Percentiles rank a stretch among this genome's conserved stretches.
Conservation (phyloP, 2,329 filamentous ascomycete species). For the Ceratocystis cubensis region DNA sequence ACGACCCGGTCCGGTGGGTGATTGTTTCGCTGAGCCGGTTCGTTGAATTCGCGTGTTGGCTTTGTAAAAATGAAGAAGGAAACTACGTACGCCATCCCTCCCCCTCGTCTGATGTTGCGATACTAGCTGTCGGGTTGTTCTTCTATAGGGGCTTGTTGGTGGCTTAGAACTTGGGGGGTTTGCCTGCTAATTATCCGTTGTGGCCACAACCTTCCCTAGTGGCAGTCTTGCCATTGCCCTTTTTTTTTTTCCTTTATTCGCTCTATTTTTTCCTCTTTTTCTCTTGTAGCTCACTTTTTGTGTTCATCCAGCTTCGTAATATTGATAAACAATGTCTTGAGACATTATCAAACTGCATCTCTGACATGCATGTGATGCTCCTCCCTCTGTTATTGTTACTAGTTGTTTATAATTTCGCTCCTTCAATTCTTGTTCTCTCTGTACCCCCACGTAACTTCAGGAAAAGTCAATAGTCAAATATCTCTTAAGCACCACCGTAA, state of each 20-base stretch:
- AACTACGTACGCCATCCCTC: background rate
- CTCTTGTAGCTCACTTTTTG: background rate
- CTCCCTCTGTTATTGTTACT: background rate
- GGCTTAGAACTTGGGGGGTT: background rate
- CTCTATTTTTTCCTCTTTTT: background rate
- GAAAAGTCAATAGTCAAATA: background rate
- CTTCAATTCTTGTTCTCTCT: background rate
- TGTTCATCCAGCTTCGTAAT: background rate
- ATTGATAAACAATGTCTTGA: background rate
- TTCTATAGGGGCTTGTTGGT: background rate
- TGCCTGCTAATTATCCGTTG: no score
- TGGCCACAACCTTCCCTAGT: background rate
- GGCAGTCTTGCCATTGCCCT: background rate
- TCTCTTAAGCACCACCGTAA: background rate
- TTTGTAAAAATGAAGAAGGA: background rate
- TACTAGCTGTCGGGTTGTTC: background rate
- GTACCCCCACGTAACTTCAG: background rate
- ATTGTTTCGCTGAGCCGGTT: background rate
- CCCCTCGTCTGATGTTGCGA: background rate
- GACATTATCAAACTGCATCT: background rate
- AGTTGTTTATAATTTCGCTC: background rate
- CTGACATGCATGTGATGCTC: background rate
- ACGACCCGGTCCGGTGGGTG: background rate
- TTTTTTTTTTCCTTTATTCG: background rate
- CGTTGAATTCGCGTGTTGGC: background rate